phyloP scores from a whole-genome alignment of 2,329 filamentous ascomycete species.

The Pyrenochaeta sp. region DNA sequence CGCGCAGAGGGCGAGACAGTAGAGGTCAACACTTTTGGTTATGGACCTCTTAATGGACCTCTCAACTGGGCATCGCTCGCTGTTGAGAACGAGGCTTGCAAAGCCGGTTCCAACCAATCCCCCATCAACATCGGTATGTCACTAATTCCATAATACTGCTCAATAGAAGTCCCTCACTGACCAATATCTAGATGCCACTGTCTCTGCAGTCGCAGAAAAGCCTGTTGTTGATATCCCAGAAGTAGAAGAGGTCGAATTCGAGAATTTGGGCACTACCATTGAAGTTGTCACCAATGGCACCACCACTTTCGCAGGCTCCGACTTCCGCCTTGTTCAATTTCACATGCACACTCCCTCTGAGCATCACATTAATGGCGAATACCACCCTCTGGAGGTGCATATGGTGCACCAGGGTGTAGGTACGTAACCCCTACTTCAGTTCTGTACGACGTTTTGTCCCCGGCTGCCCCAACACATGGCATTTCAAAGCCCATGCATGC shows the following conservation, averaged over 20 bases:
- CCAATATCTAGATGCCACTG: conserved; percentile 33
- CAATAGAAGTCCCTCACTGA: conserved; percentile 11
- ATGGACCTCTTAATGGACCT: conserved; percentile 55
- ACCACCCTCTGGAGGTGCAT: conserved; percentile 60
- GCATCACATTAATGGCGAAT: conserved; percentile 61
- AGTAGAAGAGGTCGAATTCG: conserved; percentile 55
- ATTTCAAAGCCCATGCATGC: conserved; percentile 2
- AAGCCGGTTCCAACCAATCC: conserved; percentile 60
- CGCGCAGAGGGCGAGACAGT: conserved; percentile 32
- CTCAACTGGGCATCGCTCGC: conserved; percentile 61
- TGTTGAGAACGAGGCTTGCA: conserved; percentile 56
- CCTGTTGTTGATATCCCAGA: conserved; percentile 51
- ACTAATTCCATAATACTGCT: background rate
- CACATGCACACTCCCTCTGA: conserved; percentile 69
- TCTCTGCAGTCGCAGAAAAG: conserved; percentile 38
- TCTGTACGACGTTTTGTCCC: too few relatives aligned
- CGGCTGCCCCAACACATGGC: background rate
- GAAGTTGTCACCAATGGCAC: conserved; percentile 63
- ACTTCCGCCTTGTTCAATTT: conserved; percentile 61
- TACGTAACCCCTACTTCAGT: conserved; percentile 40
- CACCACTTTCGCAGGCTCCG: conserved; percentile 49
- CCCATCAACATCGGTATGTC: conserved; percentile 61
- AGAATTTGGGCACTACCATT: conserved; percentile 66
- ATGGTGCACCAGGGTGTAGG: conserved; percentile 63
- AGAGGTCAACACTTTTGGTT: conserved; percentile 51